A percentile compares a stretch with the other conserved stretches of the same genome.
Conservation (phyloP, 1,284 basidiomycete species). For the Trichosporon coremiiforme region DNA sequence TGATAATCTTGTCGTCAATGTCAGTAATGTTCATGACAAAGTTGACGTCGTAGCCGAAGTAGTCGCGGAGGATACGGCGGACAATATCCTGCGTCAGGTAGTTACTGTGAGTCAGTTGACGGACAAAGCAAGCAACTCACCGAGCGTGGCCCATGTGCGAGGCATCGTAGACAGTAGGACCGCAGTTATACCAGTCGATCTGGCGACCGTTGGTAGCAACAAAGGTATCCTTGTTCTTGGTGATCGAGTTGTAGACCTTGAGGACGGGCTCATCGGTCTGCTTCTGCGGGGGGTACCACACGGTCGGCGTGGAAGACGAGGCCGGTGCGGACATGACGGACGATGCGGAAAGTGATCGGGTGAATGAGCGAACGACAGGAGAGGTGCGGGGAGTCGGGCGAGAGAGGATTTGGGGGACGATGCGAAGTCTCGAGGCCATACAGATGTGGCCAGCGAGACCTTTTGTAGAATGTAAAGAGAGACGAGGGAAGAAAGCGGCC, state of each 20-base stretch:
- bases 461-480: background rate
- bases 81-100: constrained; percentile 98
- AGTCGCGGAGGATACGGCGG: constrained; percentile 88
- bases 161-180: constrained; percentile 98
- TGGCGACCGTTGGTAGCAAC: constrained; percentile 75
- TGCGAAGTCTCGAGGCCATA: constrained; percentile 13
- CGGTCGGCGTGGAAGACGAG: constrained; percentile 42
- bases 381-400: background rate
- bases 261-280: constrained; percentile 59
- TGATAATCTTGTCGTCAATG: constrained; percentile 98
- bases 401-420: background rate
- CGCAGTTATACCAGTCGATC: constrained; percentile 99
- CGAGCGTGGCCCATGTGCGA: constrained; percentile 99
- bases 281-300: constrained; percentile 51
- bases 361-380: background rate
- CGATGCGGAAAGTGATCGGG: constrained; percentile 30
- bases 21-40: constrained; percentile 99
- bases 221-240: constrained; percentile 87
- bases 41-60: constrained; percentile 96
- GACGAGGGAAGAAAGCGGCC: background rate
- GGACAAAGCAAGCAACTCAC: constrained; percentile 58
- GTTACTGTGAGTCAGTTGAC: constrained; percentile 64
- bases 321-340: constrained; percentile 36
- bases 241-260: constrained; percentile 92
- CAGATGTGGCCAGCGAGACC: background rate